Evolutionary conservation across 228 moss, liverwort and hornwort genomes (phyloP).

Genomic region (Sphagnum fallax): DNA sequence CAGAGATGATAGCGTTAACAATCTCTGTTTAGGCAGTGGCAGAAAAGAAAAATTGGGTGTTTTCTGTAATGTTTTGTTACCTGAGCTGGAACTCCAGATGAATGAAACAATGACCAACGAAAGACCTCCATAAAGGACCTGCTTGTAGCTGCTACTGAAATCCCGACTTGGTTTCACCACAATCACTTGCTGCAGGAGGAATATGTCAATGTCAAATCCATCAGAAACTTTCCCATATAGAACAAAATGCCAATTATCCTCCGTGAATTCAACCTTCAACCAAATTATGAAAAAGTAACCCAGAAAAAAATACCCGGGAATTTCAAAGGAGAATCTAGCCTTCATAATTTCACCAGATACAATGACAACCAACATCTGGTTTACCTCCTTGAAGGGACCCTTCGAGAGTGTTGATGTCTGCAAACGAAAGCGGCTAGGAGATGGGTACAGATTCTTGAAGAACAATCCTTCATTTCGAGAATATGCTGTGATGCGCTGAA

Average conservation of each 20-base stretch:
- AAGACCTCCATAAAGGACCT: constrained; percentile 78
- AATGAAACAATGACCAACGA: constrained; percentile 85
- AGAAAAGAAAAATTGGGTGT: too few species aligned
- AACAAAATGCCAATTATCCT: too few species aligned
- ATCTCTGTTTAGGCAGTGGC: too few species aligned
- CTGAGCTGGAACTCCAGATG: constrained; percentile 83
- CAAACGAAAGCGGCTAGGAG: constrained; percentile 41
- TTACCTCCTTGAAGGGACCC: constrained; percentile 12
- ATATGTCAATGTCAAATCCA: too few species aligned
- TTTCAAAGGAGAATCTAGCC: constrained; percentile 2
- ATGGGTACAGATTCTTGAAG: constrained; percentile 85
- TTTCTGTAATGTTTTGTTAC: constrained; percentile 10
- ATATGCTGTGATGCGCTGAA: constrained; percentile 66
- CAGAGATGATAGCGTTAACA: too few species aligned
- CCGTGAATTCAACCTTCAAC: too few species aligned
- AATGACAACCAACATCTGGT: neutral
- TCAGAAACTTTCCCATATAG: neutral
- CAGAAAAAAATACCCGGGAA: neutral
- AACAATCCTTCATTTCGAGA: constrained; percentile 87
- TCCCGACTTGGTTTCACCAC: constrained; percentile 38
- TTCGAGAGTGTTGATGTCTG: constrained; percentile 14
- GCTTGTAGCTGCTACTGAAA: constrained; percentile 71
- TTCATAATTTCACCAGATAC: too few species aligned
- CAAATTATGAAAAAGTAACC: too few species aligned
- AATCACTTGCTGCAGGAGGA: constrained; percentile 44